Evolutionary conservation across 805 yeast species (phyloP).

Genomic region (Candida boleticola): DNA sequence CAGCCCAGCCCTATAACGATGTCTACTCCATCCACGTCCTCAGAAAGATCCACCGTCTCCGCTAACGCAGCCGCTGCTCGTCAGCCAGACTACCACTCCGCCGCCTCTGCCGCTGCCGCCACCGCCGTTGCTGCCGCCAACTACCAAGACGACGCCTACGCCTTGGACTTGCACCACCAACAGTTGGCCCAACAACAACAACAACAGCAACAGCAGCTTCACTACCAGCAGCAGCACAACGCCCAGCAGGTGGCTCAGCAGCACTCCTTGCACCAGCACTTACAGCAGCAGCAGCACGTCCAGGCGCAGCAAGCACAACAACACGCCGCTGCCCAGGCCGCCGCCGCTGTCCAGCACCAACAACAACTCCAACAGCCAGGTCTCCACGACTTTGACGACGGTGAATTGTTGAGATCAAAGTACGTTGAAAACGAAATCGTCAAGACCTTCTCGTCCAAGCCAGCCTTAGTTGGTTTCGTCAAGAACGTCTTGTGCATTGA

Average conservation of each 20-base stretch:
- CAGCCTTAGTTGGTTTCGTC: slow-evolving; percentile 30
- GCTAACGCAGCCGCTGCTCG: slow-evolving; percentile 8
- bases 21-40: slow-evolving; percentile 32
- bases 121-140: slow-evolving; percentile 17
- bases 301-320: slow-evolving; percentile 6
- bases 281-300: slow-evolving; percentile 6
- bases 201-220: slow-evolving; percentile 10
- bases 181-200: slow-evolving; percentile 10
- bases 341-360: slow-evolving; percentile 17
- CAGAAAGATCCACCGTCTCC: slow-evolving; percentile 24
- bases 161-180: slow-evolving; percentile 9
- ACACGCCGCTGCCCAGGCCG: slow-evolving; percentile 12
- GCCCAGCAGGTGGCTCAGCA: slow-evolving; percentile 10
- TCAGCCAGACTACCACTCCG: slow-evolving; percentile 8
- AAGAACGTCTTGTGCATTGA: slow-evolving; percentile 36
- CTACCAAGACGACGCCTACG: slow-evolving; percentile 13
- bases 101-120: slow-evolving; percentile 10
- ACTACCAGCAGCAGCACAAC: slow-evolving; percentile 8
- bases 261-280: slow-evolving; percentile 8
- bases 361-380: slow-evolving; percentile 9
- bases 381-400: slow-evolving; percentile 3
- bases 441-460: slow-evolving; percentile 26
- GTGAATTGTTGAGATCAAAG: slow-evolving; percentile 20
- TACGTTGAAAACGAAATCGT: slow-evolving; percentile 31
- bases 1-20: too few relatives aligned